Evolutionary conservation across 805 yeast genomes (phyloP), one percentile per base, ranked within the genome.

Genomic region (Barnettozyma pratensis): DNA sequence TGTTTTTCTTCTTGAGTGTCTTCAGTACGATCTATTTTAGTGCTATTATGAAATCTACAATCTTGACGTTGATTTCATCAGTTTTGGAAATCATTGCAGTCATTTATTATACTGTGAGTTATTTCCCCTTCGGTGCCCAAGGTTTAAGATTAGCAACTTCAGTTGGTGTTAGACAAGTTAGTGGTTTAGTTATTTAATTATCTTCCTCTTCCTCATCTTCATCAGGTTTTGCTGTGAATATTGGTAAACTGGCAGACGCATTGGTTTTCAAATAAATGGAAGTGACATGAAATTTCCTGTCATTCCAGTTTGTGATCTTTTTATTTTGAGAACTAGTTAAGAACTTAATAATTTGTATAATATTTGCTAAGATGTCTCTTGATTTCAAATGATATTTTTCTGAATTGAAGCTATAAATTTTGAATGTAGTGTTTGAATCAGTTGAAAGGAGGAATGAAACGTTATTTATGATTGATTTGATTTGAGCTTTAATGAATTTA

Each of bases 91-190:
- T 91, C 7, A 66, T 94, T 48, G 92, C 97, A 1, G 90, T 94
- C n/a, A 59, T 89, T 5, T 91, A 91, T 73, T 94, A 94, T 65
- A 83, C 94, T 0, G 74, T 92, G 39, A 87, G 96, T 59, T 94
- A 94, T 66, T 92, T 94, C 76, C 99, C 99, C 11, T 86, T 91
- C 70, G 99, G 99, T 10, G 87, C 92, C 1, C 85, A 86, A 52
- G 85, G 95, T 3, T 59, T 83, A 43, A 68, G 76, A 52, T 71
- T 81, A 64, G 75, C 84, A 1, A 71, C 80, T 12, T 67, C 79
- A 26, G 69, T 83, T 6, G 89, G 85, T 6, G 65, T 77, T 6
- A 72, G 77, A 48, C 81, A 79, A 48, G 56, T 60, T 12, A 53
- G 56, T n/a, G 54, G 60, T 12, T 38, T 59, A 28, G 55, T 55